These are phyloP conservation scores for Coniochaeta sp. DNA, from an alignment of 2,329 filamentous ascomycete genomes.

Conservation along the genomic window DNA sequence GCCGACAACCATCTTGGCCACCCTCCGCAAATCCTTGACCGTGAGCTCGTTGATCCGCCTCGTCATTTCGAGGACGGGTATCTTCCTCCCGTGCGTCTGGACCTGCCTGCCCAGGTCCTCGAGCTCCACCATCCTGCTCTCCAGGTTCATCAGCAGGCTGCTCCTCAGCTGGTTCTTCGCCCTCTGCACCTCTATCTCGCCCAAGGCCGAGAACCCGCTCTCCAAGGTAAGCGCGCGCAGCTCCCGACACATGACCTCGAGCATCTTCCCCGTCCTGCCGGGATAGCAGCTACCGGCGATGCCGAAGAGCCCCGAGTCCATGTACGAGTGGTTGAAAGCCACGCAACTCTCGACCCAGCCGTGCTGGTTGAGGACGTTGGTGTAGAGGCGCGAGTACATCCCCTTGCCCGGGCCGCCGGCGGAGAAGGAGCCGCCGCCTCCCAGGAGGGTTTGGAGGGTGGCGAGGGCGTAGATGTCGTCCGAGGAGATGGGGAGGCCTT, in stretches of 20 bases:
- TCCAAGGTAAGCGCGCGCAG: slow-evolving; percentile 72
- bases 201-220: slow-evolving; percentile 65
- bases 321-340: slow-evolving; percentile 96
- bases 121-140: slow-evolving; percentile 93
- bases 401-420: slow-evolving; percentile 96
- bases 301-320: slow-evolving; percentile 89
- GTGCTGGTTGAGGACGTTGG: slow-evolving; percentile 94
- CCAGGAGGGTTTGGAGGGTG: slow-evolving; percentile 89
- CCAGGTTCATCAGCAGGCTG: slow-evolving; percentile 91
- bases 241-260: slow-evolving; percentile 93
- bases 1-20: slow-evolving; percentile 71
- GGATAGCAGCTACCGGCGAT: slow-evolving; percentile 84
- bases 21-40: slow-evolving; percentile 70
- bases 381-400: slow-evolving; percentile 98
- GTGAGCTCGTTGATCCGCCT: slow-evolving; percentile 75
- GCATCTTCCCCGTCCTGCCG: slow-evolving; percentile 70
- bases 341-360: slow-evolving; percentile 96
- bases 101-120: slow-evolving; percentile 93
- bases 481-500: slow-evolving; percentile 83
- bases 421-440: slow-evolving; percentile 92
- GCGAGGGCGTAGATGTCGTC: slow-evolving; percentile 95
- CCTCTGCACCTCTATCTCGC: slow-evolving; percentile 71
- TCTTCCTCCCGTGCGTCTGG: slow-evolving; percentile 90
- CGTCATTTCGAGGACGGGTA: slow-evolving; percentile 92
- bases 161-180: slow-evolving; percentile 96